Base-by-base conservation (phyloP, 1,284 basidiomycete genomes). In the Athelia psychrophila region DNA sequence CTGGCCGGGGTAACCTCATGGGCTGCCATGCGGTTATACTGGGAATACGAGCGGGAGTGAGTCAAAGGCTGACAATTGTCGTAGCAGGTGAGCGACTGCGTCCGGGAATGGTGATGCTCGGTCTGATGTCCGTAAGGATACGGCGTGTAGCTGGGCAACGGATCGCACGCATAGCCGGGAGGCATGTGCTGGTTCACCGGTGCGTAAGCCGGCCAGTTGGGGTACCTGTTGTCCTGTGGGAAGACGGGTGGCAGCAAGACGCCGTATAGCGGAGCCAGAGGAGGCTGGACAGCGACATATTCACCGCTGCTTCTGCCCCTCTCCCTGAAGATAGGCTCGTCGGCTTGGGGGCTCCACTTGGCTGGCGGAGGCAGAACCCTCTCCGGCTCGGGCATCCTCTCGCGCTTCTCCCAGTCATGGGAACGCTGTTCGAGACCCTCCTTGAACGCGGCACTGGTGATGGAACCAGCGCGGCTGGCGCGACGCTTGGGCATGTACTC, bases 401-500 rank as follows among this genome's bases (percentile, higher is more conserved):
- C 54, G 13, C 53, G 56, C 53, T 58, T 61, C 48, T 71, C 66
- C 68, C 71, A 70, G 44, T 60, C 63, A 44, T 66, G 42, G 9
- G 54, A 52, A 27, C 53, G 22, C 9, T 53, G n/a, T 18, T 44
- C 9, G 16, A n/a, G 16, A 20, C 20, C 62, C 30, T 57, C 48
- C n/a, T 45, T 51, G 16, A 22, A 42, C 35, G 58, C 58, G 40
- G 58, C 58, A 52, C 61, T 67, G 49, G 61, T 64, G 18, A 64
- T 54, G 4, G 67, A 67, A 33, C 56, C 64, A 44, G 68, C 63
- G 23, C 69, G 68, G 58, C 72, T 78, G 52, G 73, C 64, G 49
- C 84, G 84, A 49, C 86, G 84, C 57, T 74, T 81, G 12, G 89
- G 89, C 52, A 91, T 64, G 56, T 91, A 91, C 61, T 91, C 88